Base-by-base conservation (phyloP, 1,284 basidiomycete species). In the Puccinia horiana region DNA sequence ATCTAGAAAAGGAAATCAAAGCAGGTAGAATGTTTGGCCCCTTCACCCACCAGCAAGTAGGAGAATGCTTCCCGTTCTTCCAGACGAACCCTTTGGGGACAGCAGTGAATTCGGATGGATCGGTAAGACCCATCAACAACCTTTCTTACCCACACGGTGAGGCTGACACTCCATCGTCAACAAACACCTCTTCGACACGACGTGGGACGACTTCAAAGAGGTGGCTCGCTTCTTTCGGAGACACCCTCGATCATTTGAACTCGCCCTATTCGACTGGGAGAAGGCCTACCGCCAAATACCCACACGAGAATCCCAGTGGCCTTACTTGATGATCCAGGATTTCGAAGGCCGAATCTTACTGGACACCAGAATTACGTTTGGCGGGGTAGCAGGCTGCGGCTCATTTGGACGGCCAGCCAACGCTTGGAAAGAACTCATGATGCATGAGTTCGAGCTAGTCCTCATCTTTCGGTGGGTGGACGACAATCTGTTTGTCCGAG, bases 141-240 rank as follows among this genome's bases (percentile, higher is more conserved):
- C 23, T 75, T 12, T 54, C 47, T 16, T 75, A 14, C 23, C 73
- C 1, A 4, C 2, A 75, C 35, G 0, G 49, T 49, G 20, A 56
- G 26, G 0, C 49, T 75, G 0, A 75, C n/a, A 75, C 35, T 75
- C 73, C 32, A 56, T 75, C n/a, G 52, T 58, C 1, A 26, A 75
- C 56, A 40, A 29, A 14, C 0, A 58, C 9, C 32, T 56, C n/a
- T 75, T 56, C 52, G 16, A 32, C 2, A 75, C 73, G 2, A 75
- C 73, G 1, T 75, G 73, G 73, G 73, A 75, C 26, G 73, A 75
- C 23, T 75, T 56, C 52, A 58, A 75, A 5, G 23, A 32, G 1
- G 67, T 70, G 2, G 2, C 40, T 9, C 3, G 2, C 1, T n/a
- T 72, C 37, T 72, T 72, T 20, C 11, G 49, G 23, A 47, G 12